phyloP scores from a whole-genome alignment of 441 rosid genomes.

The Biscutella laevigata region DNA sequence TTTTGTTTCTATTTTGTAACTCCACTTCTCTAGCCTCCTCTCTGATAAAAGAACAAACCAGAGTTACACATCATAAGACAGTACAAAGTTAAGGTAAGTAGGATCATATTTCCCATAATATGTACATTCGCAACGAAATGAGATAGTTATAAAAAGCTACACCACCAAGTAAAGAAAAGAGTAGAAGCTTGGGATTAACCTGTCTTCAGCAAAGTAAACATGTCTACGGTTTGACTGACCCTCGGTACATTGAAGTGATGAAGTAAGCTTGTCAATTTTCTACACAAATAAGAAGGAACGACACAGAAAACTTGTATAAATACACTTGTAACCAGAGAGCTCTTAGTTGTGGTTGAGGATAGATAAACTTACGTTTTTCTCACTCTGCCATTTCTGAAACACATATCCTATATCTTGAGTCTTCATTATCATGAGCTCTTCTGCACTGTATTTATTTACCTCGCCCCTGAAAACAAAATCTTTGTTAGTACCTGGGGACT shows the following conservation, averaged over 20 bases:
- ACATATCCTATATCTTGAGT: constrained; percentile 84
- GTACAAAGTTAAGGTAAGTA: neutral
- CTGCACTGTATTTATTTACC: constrained; percentile 59
- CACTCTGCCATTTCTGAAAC: constrained; percentile 71
- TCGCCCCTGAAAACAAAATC: constrained; percentile 36
- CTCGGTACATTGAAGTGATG: constrained; percentile 60
- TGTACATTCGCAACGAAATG: neutral
- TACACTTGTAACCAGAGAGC: neutral
- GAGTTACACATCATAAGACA: constrained; percentile 3
- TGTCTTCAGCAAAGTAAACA: constrained; percentile 71
- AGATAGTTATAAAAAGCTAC: neutral
- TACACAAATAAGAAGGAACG: constrained; percentile 23
- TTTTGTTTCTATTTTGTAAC: constrained; percentile 25
- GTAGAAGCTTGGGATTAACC: constrained; percentile 28
- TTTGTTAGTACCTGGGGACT: neutral
- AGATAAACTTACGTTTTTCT: constrained; percentile 42
- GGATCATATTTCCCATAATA: neutral
- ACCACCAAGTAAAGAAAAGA: neutral
- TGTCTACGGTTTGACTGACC: constrained; percentile 39
- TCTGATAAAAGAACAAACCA: constrained; percentile 30
- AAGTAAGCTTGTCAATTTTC: constrained; percentile 78
- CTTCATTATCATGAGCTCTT: constrained; percentile 80
- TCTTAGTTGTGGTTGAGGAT: neutral
- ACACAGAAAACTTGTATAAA: neutral
- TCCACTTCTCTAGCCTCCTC: constrained; percentile 60